Base-by-base conservation (phyloP, 2,329 filamentous ascomycete species). In the Chaetomiaceae sp. region DNA sequence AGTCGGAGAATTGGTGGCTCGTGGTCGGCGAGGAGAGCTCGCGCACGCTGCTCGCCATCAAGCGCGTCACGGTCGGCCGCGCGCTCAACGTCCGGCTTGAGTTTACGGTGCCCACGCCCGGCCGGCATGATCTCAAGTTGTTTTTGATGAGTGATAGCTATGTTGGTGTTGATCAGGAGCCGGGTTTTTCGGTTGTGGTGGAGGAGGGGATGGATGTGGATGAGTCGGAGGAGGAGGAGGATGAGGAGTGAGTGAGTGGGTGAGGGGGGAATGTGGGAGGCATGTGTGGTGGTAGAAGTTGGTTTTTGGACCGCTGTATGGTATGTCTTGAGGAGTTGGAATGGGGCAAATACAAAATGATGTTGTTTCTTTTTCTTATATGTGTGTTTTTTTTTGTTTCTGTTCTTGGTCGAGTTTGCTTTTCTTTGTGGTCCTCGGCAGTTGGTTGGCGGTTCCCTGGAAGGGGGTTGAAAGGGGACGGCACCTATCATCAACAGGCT, bases 1-100 rank as follows among this genome's bases (percentile, higher is more conserved):
- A 99, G 78, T 86, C 89, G 74, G 93, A 99, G 77, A 96, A 93
- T 66, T 99, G 91, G 91, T 99, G 93, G 93, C 73, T 99, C 50
- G 89, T 99, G 17, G 89, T 99, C 30, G 92, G 91, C 25, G 91
- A 97, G 61, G 90, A 96, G 72, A 86, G 82, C 67, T 89, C 86
- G 35, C 92, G 89, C 74, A 91, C 79, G 57, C 74, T 99, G 55
- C 75, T 97, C 51, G 91, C 89, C 3, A 96, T 97, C 74, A 99
- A 97, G 78, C 82, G 92, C 60, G 85, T 99, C 54, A 95, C 91
- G 1, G 86, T 99, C 57, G 86, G 84, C 35, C 81, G 80, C 60
- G 84, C 86, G 65, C 71, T 96, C 62, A 86, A 88, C 63, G 79
- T 90, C 51, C 83, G 82, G 64, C 73, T 99, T 57, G 91, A 97